Conservation (phyloP, 768 basidiomycete species). For the Naganishia antarctica region DNA sequence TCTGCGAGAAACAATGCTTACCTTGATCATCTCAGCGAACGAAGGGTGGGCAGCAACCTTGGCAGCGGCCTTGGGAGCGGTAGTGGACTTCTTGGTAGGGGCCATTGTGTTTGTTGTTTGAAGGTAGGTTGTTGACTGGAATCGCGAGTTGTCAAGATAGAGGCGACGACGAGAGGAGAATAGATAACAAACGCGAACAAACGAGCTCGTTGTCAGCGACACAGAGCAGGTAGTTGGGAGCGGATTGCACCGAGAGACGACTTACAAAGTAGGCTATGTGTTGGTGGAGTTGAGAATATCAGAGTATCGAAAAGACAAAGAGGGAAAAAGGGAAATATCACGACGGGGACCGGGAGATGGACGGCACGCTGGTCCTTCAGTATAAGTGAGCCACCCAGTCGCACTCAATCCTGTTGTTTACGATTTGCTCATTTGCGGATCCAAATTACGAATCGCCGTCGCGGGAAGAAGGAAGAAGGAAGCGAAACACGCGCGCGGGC, state of each 20-base stretch:
- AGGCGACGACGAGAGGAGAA: background rate
- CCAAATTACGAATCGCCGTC: conserved; percentile 19
- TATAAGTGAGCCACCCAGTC: conserved; percentile 17
- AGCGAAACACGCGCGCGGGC: conserved; percentile 1
- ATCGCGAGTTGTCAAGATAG: background rate
- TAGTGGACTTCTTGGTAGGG: conserved; percentile 40
- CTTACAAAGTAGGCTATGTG: background rate
- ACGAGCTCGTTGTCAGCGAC: conserved; percentile 16
- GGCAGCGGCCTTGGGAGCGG: conserved; percentile 47
- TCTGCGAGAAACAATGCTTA: conserved; percentile 36
- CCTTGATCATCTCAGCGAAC: conserved; percentile 54
- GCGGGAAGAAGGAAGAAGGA: background rate
- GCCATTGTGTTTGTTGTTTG: conserved; percentile 42
- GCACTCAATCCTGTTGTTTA: conserved; percentile 4
- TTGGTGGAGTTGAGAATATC: background rate
- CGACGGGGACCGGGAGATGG: background rate
- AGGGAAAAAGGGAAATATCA: conserved; percentile 12
- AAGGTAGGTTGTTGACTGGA: background rate
- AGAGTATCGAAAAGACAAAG: background rate
- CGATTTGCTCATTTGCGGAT: conserved; percentile 12
- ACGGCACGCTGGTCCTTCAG: background rate
- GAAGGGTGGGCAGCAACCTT: conserved; percentile 56
- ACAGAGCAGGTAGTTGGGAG: background rate
- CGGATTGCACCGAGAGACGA: background rate
- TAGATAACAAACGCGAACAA: background rate